Evolutionary conservation across 495 filamentous ascomycete genomes (phyloP), one percentile per base, ranked within the genome.

Genomic region (Xylaria acuta): DNA sequence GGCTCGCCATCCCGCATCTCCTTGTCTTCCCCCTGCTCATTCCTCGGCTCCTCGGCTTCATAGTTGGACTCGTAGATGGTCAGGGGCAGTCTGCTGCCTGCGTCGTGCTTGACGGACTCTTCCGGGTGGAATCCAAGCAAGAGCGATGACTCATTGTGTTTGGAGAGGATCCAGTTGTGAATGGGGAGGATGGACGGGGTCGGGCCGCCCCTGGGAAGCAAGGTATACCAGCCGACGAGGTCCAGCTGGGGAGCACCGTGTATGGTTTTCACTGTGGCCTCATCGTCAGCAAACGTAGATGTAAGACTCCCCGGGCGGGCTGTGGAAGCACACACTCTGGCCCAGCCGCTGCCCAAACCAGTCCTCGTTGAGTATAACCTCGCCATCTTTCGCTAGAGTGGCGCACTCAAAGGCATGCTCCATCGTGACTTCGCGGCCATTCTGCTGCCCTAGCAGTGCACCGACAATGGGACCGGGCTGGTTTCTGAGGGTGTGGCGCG

Each of bases 221-320:
- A 89, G n/a, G 94, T 92, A 86, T 95, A 99, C 94, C 95, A 97
- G 80, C 94, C 96, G 45, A 98, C 93, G 27, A 98, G 86, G 75
- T 98, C 96, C 47, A 97, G 90, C 12, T 88, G 81, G 0, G 94
- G 93, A 43, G 81, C 85, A 80, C 94, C 94, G 84, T 98, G 93
- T 6, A 98, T 96, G 73, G 92, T 91, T 82, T 92, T 94, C 88
- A 94, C 93, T 95, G 74, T 73, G 45, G 16, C 25, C 5, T 54
- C 9, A 62, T 36, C 30, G 53, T 77, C 32, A 78, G 68, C 25
- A 71, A 25, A 34, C 56, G 27, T 67, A 34, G 6, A 22, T 11
- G 40, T n/a, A 27, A 5, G 3, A 22, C 49, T 45, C 22, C 7
- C 11, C 14, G 38, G 18, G 20, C 14, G 12, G 27, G 30, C 25